phyloP scores from a whole-genome alignment of 331 rosid genomes.

The Quercus lobata region DNA sequence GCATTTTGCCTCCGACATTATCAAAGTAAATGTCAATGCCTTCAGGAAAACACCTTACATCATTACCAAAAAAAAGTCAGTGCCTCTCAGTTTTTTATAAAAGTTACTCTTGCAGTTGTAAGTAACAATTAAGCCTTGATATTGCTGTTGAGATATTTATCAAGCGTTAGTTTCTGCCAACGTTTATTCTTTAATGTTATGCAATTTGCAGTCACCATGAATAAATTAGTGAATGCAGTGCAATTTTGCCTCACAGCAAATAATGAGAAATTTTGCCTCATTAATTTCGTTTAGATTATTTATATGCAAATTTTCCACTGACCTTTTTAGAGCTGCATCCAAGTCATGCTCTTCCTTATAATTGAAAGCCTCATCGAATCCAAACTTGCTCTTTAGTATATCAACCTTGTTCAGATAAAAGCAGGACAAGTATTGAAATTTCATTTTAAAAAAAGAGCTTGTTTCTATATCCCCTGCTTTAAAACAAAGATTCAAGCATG shows the following conservation, averaged over 20 bases:
- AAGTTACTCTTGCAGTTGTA: no score
- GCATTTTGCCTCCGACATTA: slow-evolving; percentile 17
- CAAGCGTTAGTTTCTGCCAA: no score
- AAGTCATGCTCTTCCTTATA: no score
- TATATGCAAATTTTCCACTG: neutral
- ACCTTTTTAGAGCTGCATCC: slow-evolving; percentile 23
- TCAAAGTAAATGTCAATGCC: slow-evolving; percentile 1
- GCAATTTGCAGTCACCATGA: no score
- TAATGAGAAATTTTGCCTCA: neutral
- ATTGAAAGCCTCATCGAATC: no score
- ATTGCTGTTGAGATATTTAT: no score
- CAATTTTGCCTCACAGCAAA: neutral
- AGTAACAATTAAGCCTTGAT: no score
- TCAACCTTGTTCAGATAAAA: slow-evolving; percentile 14
- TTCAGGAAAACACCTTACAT: no score
- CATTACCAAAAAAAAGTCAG: no score
- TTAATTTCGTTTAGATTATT: neutral
- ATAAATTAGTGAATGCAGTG: no score
- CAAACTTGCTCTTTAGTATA: slow-evolving; percentile 19
- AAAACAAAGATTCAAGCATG: neutral
- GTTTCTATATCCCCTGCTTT: neutral
- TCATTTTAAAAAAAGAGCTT: neutral
- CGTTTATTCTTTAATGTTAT: no score
- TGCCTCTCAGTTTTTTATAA: no score
- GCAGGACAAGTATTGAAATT: neutral